Evolutionary conservation across 208 protist genomes (phyloP).

Genomic region (Leishmania guyanensis): DNA sequence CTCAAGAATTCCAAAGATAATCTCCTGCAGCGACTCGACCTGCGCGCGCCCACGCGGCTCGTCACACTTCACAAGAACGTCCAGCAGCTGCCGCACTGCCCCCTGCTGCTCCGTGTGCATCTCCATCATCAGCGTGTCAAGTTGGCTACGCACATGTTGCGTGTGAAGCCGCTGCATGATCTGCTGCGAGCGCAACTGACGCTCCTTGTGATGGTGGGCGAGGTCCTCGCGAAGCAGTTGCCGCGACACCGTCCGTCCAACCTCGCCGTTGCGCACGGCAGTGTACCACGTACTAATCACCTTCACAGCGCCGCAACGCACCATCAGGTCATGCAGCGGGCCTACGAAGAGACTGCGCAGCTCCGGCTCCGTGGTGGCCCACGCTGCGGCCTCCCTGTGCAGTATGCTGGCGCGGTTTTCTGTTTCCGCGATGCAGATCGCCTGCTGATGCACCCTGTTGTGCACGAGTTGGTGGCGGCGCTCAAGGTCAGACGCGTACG

Average conservation of each 20-base stretch:
- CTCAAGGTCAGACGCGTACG: conserved; percentile 8
- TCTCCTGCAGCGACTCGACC: conserved; percentile 23
- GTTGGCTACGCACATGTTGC: conserved; percentile 27
- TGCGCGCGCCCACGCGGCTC: conserved; percentile 24
- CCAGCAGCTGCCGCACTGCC: conserved; percentile 22
- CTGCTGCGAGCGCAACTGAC: conserved; percentile 10
- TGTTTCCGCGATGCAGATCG: conserved; percentile 17
- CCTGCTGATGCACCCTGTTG: conserved; percentile 12
- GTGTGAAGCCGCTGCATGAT: conserved; percentile 27
- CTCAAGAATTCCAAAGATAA: conserved; percentile 21
- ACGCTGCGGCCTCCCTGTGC: conserved; percentile 14
- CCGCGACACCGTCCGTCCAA: conserved; percentile 22
- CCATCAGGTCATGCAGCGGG: conserved; percentile 25
- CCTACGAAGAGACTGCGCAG: conserved; percentile 14
- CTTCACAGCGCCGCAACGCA: conserved; percentile 20
- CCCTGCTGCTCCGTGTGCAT: conserved; percentile 20
- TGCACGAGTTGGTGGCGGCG: conserved; percentile 7
- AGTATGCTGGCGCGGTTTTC: conserved; percentile 24
- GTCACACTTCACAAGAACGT: conserved; percentile 19
- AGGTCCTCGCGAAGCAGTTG: conserved; percentile 20
- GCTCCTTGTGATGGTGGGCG: conserved; percentile 19
- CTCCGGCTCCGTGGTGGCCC: conserved; percentile 15
- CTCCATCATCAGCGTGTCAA: conserved; percentile 29
- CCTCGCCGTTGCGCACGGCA: conserved; percentile 17
- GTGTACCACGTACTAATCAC: conserved; percentile 26